These are phyloP conservation scores for Solanum sitiens DNA, from an alignment of 257 asterid species.

Conservation along the genomic window DNA sequence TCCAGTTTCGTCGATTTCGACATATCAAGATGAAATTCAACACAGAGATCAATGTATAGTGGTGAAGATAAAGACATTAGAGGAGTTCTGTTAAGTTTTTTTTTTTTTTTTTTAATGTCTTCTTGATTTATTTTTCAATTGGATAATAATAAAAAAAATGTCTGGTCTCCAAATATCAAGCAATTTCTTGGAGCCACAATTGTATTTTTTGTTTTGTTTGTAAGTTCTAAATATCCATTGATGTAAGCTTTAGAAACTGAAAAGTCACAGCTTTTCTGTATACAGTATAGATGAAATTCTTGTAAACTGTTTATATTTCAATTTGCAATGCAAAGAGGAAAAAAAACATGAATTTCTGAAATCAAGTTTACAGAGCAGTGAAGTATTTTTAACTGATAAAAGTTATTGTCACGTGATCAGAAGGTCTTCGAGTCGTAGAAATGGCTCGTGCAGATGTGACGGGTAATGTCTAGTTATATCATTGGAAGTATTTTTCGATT, in stretches of 20 bases:
- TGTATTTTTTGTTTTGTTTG: not conserved
- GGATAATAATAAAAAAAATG: not conserved
- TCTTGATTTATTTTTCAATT: not conserved
- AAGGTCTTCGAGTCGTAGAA: not conserved
- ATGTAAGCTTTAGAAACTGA: not conserved
- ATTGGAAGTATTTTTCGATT: not conserved
- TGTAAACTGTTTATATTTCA: not conserved
- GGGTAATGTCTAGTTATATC: not conserved
- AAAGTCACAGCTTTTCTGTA: not conserved
- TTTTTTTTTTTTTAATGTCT: not conserved
- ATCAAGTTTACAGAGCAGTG: not conserved
- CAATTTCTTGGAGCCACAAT: not conserved
- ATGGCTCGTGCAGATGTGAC: fast-evolving
- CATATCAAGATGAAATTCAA: slow-evolving; percentile 11
- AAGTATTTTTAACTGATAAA: no score
- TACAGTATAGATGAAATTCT: not conserved
- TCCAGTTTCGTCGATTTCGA: not conserved
- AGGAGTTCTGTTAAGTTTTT: slow-evolving; percentile 12
- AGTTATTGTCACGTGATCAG: not conserved
- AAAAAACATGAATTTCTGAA: not conserved
- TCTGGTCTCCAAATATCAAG: not conserved
- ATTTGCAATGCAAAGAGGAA: not conserved
- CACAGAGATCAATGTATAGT: slow-evolving; percentile 7
- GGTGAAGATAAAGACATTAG: slow-evolving; percentile 11
- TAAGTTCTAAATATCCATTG: not conserved